phyloP scores from a whole-genome alignment of 768 basidiomycete species.

The Psilocybe subaeruginosa region DNA sequence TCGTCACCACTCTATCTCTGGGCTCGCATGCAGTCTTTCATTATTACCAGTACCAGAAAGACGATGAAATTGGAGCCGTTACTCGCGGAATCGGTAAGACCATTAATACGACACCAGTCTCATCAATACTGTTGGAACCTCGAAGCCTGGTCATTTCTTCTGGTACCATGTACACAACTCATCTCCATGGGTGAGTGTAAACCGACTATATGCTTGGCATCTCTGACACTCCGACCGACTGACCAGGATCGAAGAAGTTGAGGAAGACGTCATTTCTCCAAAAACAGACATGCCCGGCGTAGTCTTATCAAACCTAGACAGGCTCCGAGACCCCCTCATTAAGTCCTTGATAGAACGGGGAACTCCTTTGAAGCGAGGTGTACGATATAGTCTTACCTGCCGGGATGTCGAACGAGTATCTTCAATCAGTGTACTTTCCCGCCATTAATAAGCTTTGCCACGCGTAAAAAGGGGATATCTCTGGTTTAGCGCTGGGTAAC shows the following conservation, averaged over 20 bases:
- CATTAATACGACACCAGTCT: slow-evolving; percentile 66
- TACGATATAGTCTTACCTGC: slow-evolving; percentile 84
- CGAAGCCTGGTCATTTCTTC: slow-evolving; percentile 84
- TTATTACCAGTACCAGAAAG: slow-evolving; percentile 68
- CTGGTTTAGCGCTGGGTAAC: background rate
- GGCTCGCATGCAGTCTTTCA: slow-evolving; percentile 84
- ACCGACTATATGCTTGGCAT: background rate
- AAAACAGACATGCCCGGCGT: slow-evolving; percentile 24
- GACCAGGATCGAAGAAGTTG: slow-evolving; percentile 60
- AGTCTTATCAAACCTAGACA: slow-evolving; percentile 59
- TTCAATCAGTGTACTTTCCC: slow-evolving; percentile 6
- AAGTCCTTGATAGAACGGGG: slow-evolving; percentile 45
- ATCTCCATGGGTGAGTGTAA: slow-evolving; percentile 69
- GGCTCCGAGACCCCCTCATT: slow-evolving; percentile 45
- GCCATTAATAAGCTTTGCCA: slow-evolving; percentile 1
- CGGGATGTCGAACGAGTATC: slow-evolving; percentile 75
- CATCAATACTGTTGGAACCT: slow-evolving; percentile 81
- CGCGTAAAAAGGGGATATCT: background rate
- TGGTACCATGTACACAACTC: slow-evolving; percentile 64
- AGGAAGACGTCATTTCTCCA: slow-evolving; percentile 48
- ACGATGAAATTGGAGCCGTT: slow-evolving; percentile 21
- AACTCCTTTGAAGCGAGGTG: slow-evolving; percentile 55
- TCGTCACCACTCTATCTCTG: slow-evolving; percentile 89
- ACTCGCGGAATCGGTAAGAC: slow-evolving; percentile 42
- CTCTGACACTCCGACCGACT: slow-evolving; percentile 2